Evolutionary conservation across 371 early-diverging fungal genomes (phyloP).

Genomic region (Sporodiniella umbellata): DNA sequence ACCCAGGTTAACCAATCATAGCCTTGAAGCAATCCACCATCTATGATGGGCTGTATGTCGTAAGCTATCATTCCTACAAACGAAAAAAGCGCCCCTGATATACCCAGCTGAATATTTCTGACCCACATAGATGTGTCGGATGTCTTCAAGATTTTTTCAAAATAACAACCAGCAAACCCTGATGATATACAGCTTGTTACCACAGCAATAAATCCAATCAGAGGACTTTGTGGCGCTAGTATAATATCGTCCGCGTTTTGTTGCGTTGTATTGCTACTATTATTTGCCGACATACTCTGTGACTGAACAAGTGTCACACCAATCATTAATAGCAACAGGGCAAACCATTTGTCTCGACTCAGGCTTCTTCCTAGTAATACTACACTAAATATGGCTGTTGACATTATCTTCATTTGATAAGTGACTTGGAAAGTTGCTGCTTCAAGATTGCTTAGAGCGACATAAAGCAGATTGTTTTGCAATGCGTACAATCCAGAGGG

Average conservation of each 20-base stretch:
- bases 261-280: conserved; percentile 9
- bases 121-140: conserved; percentile 68
- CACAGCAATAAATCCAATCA: conserved; percentile 55
- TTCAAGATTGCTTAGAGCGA: conserved; percentile 81
- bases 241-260: conserved; percentile 18
- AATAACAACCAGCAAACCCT: conserved; percentile 66
- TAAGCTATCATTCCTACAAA: conserved; percentile 54
- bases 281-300: conserved; percentile 29
- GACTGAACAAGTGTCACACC: conserved; percentile 87
- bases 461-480: conserved; percentile 90
- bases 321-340: conserved; percentile 73
- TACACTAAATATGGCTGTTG: conserved; percentile 89
- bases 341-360: conserved; percentile 66
- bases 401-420: conserved; percentile 92
- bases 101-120: conserved; percentile 75
- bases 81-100: conserved; percentile 52
- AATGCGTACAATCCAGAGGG: conserved; percentile 90
- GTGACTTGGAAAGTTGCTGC: conserved; percentile 93
- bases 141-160: conserved; percentile 60
- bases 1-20: conserved; percentile 68
- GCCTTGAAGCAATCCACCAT: conserved; percentile 70
- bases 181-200: conserved; percentile 58
- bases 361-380: conserved; percentile 65
- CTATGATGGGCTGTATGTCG: conserved; percentile 53
- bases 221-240: conserved; percentile 30